Evolutionary conservation across 148 eudicot species (phyloP).

Genomic region (Cornus controversa): DNA sequence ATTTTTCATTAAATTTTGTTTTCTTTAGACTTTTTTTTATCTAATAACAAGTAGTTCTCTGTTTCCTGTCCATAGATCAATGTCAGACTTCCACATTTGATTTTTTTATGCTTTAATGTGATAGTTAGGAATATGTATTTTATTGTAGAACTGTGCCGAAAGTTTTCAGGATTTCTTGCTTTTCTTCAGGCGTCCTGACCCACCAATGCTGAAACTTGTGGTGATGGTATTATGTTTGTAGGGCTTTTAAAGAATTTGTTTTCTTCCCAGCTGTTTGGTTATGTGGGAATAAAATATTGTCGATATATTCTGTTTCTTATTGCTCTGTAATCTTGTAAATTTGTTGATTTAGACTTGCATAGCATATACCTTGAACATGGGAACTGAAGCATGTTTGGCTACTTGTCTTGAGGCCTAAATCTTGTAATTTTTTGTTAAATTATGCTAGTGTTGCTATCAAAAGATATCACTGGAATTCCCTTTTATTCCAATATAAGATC

Average conservation of each 20-base stretch:
- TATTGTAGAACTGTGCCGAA: not conserved
- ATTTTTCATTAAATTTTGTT: not conserved
- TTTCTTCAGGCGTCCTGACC: conserved; percentile 18
- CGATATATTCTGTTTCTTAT: conserved; percentile 7
- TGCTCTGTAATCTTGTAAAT: not conserved
- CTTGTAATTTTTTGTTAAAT: not conserved
- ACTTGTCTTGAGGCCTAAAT: not conserved
- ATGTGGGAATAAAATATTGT: not conserved
- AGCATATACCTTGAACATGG: not conserved
- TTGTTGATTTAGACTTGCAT: not conserved
- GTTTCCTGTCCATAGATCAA: not conserved
- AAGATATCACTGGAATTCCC: not conserved
- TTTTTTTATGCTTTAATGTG: not conserved
- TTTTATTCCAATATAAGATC: not conserved
- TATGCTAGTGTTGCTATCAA: not conserved
- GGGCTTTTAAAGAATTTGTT: not conserved
- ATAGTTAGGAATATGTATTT: not conserved
- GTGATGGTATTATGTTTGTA: conserved; percentile 1
- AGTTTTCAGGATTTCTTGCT: not conserved
- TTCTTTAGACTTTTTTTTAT: not conserved
- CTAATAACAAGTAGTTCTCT: not conserved
- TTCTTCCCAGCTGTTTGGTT: not conserved
- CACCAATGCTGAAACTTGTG: conserved; percentile 3
- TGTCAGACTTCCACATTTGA: not conserved
- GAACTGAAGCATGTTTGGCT: not conserved